Base-by-base conservation (phyloP, 805 yeast species). In the Wickerhamomyces hampshirensis region DNA sequence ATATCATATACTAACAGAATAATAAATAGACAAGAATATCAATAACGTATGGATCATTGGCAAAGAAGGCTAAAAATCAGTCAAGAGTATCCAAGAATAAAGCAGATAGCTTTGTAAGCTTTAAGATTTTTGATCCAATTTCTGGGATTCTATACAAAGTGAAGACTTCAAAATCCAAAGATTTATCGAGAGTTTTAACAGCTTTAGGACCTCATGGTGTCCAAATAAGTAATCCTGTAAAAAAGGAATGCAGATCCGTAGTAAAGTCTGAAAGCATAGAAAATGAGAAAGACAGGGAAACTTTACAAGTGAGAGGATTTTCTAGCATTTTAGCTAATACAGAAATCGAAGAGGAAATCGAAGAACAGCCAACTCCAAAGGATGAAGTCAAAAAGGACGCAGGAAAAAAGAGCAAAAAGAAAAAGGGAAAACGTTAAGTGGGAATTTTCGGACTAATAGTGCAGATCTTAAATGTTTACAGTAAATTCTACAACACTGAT, bases 121-220 rank as follows among this genome's bases (percentile, higher is more conserved):
- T 82, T 58, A 86, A 86, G 53, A 69, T 80, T 1, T 81, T 58
- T 47, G 86, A 84, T 50, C 77, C 89, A 3, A 63, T 57, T 7
- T 66, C 77, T 7, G 94, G 95, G 3, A 66, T 75, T 30, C 69
- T 84, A 36, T 70, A 79, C 53, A 70, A 67, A 40, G 70, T 69
- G 51, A 71, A 68, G 38, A 77, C 88, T 1, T 59, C 62, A 43
- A 78, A 78, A 45, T 55, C 69, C 28, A 85, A 85, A 53, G 93
- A 85, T 54, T 67, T 86, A 31, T 75, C 84, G 17, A 71, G 86
- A 50, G 53, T 86, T 13, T 60, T 84, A 53, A 73, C 83, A n/a
- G 81, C 83, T 8, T 55, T 86, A 32, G 94, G 94, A 0, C 86
- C 87, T 4, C 63, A 66, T 35, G 77, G 77, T 2, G 79, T 77